phyloP scores from a whole-genome alignment of 495 filamentous ascomycete genomes.

The Neohortaea acidophila region DNA sequence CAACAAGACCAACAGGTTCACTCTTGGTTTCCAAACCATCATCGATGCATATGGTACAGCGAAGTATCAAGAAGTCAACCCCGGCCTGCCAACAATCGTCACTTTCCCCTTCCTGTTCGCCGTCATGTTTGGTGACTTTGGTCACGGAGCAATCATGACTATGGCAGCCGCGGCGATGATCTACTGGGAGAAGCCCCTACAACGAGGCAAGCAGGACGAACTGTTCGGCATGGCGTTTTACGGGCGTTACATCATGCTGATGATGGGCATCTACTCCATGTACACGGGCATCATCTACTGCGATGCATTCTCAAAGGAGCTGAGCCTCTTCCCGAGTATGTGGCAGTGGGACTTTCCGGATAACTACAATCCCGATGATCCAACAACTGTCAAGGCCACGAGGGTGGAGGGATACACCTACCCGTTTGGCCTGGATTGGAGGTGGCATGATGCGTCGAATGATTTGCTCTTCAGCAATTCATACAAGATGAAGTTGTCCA shows the following conservation, averaged over 20 bases:
- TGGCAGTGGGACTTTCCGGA: constrained; percentile 61
- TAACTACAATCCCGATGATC: constrained; percentile 42
- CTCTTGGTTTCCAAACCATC: constrained; percentile 94
- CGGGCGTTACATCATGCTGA: constrained; percentile 91
- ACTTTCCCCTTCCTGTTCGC: constrained; percentile 98
- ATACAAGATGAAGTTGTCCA: constrained; percentile 99
- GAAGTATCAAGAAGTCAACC: constrained; percentile 95
- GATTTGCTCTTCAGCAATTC: constrained; percentile 88
- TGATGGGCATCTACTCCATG: constrained; percentile 95
- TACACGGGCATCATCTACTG: constrained; percentile 97
- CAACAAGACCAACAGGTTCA: constrained; percentile 94
- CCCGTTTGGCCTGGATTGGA: constrained; percentile 92
- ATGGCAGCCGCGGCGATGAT: constrained; percentile 75
- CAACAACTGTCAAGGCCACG: constrained; percentile 39
- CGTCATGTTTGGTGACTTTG: constrained; percentile 97
- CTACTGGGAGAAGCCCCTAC: constrained; percentile 75
- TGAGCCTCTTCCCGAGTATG: constrained; percentile 74
- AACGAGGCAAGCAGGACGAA: constrained; percentile 78
- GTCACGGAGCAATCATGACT: constrained; percentile 79
- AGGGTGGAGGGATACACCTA: constrained; percentile 64
- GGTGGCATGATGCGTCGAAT: constrained; percentile 91
- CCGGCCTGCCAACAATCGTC: constrained; percentile 80
- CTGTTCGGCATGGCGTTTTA: constrained; percentile 97
- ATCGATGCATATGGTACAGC: constrained; percentile 95
- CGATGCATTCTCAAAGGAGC: constrained; percentile 84